Conservation (phyloP, 2,329 filamentous ascomycete genomes). For the Sarocladium strictum region DNA sequence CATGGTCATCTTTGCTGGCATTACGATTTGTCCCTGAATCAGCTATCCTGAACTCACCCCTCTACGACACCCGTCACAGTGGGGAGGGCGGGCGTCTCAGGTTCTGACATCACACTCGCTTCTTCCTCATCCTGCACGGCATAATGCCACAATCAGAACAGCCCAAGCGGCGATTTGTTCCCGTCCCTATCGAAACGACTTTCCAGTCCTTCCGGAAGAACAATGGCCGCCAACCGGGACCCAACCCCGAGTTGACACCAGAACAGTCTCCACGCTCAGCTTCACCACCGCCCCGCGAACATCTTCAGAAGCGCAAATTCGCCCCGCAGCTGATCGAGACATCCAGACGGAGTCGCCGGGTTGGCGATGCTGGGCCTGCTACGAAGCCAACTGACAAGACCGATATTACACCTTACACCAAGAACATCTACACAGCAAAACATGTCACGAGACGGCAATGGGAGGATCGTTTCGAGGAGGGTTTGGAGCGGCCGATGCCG, state of each 20-base stretch:
- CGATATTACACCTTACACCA: constrained; percentile 61
- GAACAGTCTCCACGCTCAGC: constrained; percentile 46
- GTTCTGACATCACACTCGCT: constrained; percentile 8
- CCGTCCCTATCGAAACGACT: constrained; percentile 67
- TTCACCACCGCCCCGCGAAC: constrained; percentile 31
- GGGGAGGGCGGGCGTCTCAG: background rate
- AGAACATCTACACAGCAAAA: constrained; percentile 48
- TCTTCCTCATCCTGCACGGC: background rate
- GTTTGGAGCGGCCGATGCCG: constrained; percentile 26
- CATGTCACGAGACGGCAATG: constrained; percentile 23
- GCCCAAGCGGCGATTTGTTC: constrained; percentile 55
- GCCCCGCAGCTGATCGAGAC: constrained; percentile 78
- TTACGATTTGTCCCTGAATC: background rate
- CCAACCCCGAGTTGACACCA: constrained; percentile 52
- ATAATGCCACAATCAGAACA: constrained; percentile 34
- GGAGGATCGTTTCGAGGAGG: constrained; percentile 23
- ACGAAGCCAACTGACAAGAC: constrained; percentile 64
- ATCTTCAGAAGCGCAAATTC: constrained; percentile 49
- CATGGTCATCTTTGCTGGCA: background rate
- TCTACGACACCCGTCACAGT: background rate
- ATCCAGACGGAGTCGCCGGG: constrained; percentile 62
- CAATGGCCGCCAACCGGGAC: constrained; percentile 26
- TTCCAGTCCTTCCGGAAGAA: constrained; percentile 51
- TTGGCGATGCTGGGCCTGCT: constrained; percentile 57
- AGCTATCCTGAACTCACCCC: background rate